Base-by-base conservation (phyloP, 164 flowering plant species). In the Euptelea pleiosperma region DNA sequence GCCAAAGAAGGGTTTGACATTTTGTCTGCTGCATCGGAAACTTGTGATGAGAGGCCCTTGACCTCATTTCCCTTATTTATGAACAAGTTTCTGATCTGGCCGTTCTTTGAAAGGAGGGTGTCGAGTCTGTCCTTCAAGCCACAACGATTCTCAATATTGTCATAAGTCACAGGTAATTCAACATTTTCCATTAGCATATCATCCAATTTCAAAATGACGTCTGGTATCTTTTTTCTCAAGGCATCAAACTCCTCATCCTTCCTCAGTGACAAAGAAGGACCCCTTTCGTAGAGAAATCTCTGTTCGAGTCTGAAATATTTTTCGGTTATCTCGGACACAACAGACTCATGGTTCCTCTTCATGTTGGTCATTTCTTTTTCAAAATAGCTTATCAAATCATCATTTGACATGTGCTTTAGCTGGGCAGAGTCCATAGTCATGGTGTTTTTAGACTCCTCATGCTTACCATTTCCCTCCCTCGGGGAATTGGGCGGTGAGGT, bases 321-420 rank as follows among this genome's bases (percentile, higher is more conserved):
- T 51, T 90, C 92, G 46, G 86, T 82, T 69, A 64, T 61, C 56
- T 70, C 66, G 9, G 73, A 82, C 60, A 83, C 64, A 25, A 28
- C 61, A 24, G 77, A 73, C 55, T 90, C 97, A 63, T 83, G 87
- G 45, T 72, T 68, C 71, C 90, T 78, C 74, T 73, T 87, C 82
- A 83, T 66, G 68, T 80, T 64, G 14, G 68, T 74, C 68, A 80
- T 82, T 65, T 75, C 85, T 50, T 40, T 19, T 61, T 64, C 79
- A 55, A 84, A 84, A 66, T 77, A 53, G 22, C 9, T 68, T 24
- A 78, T 68, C 61, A 90, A 52, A 10, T 76, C 78, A 5, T 75
- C 86, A 47, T 53, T 72, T 6, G 70, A 0, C 85, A 87, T 59
- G 70, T 73, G 82, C 34, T 53, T 77, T n/a, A 86, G 60, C 30